Evolutionary conservation across 306 rosid species (phyloP), one percentile per base, ranked within the genome.

Genomic region (Cicer arietinum): DNA sequence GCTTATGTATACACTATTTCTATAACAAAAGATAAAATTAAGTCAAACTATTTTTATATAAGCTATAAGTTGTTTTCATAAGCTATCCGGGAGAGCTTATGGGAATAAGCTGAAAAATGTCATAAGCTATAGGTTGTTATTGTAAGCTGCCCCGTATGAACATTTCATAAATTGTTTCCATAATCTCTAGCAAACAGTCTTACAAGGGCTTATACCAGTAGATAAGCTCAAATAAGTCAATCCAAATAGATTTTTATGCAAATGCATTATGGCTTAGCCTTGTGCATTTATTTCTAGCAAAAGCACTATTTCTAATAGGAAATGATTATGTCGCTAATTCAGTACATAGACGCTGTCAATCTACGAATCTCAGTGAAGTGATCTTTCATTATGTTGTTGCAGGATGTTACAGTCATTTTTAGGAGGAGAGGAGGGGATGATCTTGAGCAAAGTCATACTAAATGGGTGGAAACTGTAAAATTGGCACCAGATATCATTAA

Each of bases 371-470:
- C 35, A 50, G 70, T 51, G 46, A 20, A 59, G 37, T 78, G 45
- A 56, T 52, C 67, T 69, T 71, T 76, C 37, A 59, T 37, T 79
- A 76, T 77, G 40, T 73, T 79, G 69, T 77, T 82, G 85, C 85
- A 95, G 99, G 99, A 92, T 84, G 99, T 95, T 70, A 95, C 98
- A 5, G 98, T 95, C 51, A 95, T 95, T 71, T 95, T 92, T 80
- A 88, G 99, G 82, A 90, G 99, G 82, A 91, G 99, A 84, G 99
- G 99, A 30, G 99, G 99, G 16, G 96, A 95, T 44, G 99, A 95
- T 90, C 98, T 95, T 64, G 99, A 90, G 89, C 99, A 95, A 84
- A 90, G 83, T 88, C 98, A 90, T 83, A 58, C 81, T 76, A 90
- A 83, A 79, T 95, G 99, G 99, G 93, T 81, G 63, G 93, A 95